These are phyloP conservation scores for Fusarium falciforme DNA, from an alignment of 2,329 filamentous ascomycete species.

Conservation along the genomic window DNA sequence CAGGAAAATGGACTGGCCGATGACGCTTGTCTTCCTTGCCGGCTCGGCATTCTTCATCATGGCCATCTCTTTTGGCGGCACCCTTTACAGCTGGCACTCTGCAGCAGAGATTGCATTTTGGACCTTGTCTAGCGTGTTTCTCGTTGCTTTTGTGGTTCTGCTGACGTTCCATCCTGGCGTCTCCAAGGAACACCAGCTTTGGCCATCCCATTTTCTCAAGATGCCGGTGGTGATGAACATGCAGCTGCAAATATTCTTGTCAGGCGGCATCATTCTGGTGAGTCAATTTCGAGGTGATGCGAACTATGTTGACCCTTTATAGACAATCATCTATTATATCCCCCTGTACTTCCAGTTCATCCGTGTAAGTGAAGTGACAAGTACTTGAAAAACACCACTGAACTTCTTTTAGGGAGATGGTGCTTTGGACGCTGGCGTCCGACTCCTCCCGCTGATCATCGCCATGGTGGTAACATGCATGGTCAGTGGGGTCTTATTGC, in stretches of 20 bases:
- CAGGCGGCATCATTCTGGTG: conserved; percentile 37
- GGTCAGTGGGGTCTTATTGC: conserved; percentile 50
- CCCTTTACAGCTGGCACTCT: conserved; percentile 56
- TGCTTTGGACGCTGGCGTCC: conserved; percentile 53
- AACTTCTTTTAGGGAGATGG: conserved; percentile 43
- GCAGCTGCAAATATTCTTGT: conserved; percentile 44
- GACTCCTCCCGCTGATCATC: conserved; percentile 55
- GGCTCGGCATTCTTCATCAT: conserved; percentile 57
- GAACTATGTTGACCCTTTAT: background rate
- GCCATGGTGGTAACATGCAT: conserved; percentile 50
- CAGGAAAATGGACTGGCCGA: conserved; percentile 55
- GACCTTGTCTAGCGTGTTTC: conserved; percentile 53
- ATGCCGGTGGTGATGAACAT: conserved; percentile 15
- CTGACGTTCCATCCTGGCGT: conserved; percentile 55
- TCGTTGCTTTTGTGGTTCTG: conserved; percentile 54
- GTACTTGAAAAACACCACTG: background rate
- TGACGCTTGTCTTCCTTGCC: conserved; percentile 53
- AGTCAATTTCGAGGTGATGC: background rate
- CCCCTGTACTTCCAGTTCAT: conserved; percentile 64
- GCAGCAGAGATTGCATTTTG: conserved; percentile 57
- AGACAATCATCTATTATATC: conserved; percentile 55
- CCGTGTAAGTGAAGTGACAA: conserved; percentile 21
- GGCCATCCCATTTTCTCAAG: conserved; percentile 49
- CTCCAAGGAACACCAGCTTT: conserved; percentile 47
- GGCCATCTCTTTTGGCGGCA: conserved; percentile 61